Conservation (phyloP, 2,329 filamentous ascomycete genomes). For the Claviceps sorghi region DNA sequence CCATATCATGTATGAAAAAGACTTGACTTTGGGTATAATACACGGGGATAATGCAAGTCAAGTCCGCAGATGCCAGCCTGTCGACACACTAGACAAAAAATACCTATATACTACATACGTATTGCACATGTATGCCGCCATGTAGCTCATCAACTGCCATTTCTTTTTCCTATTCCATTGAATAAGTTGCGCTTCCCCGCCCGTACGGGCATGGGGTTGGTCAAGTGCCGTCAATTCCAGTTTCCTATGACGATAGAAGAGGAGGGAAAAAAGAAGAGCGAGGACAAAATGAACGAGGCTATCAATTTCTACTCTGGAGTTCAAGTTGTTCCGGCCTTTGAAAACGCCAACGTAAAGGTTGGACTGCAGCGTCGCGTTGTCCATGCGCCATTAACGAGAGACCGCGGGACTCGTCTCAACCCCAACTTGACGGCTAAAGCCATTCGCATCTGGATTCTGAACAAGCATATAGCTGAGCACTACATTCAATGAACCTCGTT, state of each 20-base stretch:
- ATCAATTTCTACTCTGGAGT: slow-evolving; percentile 3
- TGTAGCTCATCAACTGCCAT: too few species aligned
- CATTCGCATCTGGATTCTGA: slow-evolving; percentile 34
- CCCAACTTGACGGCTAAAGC: slow-evolving; percentile 27
- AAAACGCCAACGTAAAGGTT: slow-evolving; percentile 26
- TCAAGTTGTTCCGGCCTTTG: slow-evolving; percentile 19
- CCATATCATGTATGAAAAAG: too few species aligned
- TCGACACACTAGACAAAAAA: too few species aligned
- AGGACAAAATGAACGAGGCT: slow-evolving; percentile 5
- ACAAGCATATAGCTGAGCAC: slow-evolving; percentile 25
- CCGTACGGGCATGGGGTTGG: too few species aligned
- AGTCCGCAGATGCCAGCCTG: too few species aligned
- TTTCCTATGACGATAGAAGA: neutral
- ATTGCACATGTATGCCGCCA: too few species aligned
- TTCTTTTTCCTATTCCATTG: too few species aligned
- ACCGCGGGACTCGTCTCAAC: slow-evolving; percentile 31
- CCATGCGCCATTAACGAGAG: slow-evolving; percentile 37
- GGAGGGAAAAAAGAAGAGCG: neutral
- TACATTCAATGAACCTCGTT: slow-evolving; percentile 27
- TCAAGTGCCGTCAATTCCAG: too few species aligned
- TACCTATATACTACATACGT: too few species aligned
- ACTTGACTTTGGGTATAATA: too few species aligned
- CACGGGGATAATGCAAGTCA: too few species aligned
- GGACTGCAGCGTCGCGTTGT: slow-evolving; percentile 36
- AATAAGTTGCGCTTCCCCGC: too few species aligned